Evolutionary conservation across 2,329 filamentous ascomycete genomes (phyloP), one percentile per base, ranked within the genome.

Genomic region (Apiospora arundinis): DNA sequence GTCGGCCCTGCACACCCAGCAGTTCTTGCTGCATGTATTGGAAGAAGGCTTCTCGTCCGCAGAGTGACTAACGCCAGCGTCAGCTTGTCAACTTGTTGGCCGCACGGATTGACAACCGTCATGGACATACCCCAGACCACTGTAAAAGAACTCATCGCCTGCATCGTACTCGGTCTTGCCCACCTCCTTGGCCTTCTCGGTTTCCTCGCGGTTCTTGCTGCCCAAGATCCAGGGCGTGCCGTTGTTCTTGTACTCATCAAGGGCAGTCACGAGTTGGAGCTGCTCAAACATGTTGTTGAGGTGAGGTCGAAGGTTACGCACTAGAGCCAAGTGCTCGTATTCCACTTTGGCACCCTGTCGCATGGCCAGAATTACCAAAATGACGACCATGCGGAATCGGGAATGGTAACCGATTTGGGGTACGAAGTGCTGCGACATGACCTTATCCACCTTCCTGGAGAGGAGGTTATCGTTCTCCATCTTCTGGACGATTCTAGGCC

Each of bases 221-320:
- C 74, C 75, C 21, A 70, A 16, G 12, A 71, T 32, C 75, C 77
- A 77, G 3, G 60, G 71, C 4, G 73, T 76, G 9, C 76, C 76
- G 32, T 77, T 70, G 65, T 77, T 76, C 67, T 74, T 74, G 72
- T 77, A 77, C 67, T 73, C 72, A 32, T 73, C 69, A 4, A 76
- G 67, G 9, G 74, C 75, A 16, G 75, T 73, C 8, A 74, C 12
- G 2, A 77, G 71, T 49, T 77, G 76, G 12, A 76, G 49, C 68
- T 77, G 75, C 70, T 74, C 70, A 70, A 76, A 75, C 28, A 76
- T 67, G 28, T 70, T 77, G n/a, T 70, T 70, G 46, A 77, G 75
- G 23, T 28, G 63, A 14, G 69, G 56, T 8, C 28, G 18, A 9
- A n/a, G 56, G 1, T 18, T 40, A 28, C 18, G 52, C 40, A 76